A percentile compares a stretch with the other conserved stretches of the same genome.
Evolutionary conservation across 345 rosid genomes (phyloP).

Genomic region (Euphorbia lathyris): DNA sequence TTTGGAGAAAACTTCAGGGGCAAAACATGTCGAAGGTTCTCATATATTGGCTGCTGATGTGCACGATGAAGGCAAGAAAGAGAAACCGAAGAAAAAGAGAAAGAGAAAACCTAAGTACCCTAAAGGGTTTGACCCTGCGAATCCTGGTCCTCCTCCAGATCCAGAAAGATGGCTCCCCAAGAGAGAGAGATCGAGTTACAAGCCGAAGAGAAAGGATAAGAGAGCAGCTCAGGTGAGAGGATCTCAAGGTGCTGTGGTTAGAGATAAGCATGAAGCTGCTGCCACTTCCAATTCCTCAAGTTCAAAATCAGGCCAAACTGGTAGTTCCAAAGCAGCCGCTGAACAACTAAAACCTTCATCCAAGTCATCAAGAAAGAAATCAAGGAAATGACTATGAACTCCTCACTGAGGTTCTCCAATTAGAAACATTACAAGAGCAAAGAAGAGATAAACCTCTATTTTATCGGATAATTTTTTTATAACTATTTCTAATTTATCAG

Average conservation of each 20-base stretch:
- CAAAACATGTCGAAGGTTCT: constrained; percentile 65
- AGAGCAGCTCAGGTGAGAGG: constrained; percentile 95
- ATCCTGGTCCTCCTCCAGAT: constrained; percentile 97
- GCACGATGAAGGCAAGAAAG: constrained; percentile 64
- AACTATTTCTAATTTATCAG: background rate
- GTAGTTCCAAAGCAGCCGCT: constrained; percentile 40
- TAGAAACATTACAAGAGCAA: background rate
- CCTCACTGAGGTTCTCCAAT: background rate
- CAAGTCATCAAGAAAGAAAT: constrained; percentile 89
- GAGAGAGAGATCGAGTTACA: constrained; percentile 90
- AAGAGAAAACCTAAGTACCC: constrained; percentile 98
- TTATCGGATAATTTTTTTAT: background rate
- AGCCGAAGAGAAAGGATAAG: constrained; percentile 94
- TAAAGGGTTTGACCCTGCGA: constrained; percentile 90
- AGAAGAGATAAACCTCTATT: background rate
- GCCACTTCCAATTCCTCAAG: constrained; percentile 19
- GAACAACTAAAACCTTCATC: constrained; percentile 64
- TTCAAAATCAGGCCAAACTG: constrained; percentile 22
- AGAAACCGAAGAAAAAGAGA: constrained; percentile 88
- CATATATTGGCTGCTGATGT: constrained; percentile 26
- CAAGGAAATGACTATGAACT: constrained; percentile 49
- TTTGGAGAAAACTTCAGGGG: constrained; percentile 85
- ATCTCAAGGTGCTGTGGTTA: constrained; percentile 78
- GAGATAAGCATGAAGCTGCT: constrained; percentile 69
- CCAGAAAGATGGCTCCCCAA: constrained; percentile 98